These are phyloP conservation scores for Solanum peruvianum DNA, from an alignment of 257 asterid genomes.

Conservation along the genomic window DNA sequence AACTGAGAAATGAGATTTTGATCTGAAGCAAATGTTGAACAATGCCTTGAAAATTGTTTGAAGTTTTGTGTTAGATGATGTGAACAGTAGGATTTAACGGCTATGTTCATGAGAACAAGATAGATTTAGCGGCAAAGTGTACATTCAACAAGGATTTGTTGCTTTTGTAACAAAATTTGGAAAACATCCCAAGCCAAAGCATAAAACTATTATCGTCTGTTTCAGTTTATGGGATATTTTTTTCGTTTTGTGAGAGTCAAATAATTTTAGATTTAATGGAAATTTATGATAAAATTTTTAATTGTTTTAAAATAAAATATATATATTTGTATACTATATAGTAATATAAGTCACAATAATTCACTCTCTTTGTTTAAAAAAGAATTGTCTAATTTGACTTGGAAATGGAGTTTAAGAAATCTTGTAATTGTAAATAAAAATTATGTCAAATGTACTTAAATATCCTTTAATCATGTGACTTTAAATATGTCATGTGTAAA, in stretches of 20 bases:
- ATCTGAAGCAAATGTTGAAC: constrained; percentile 14
- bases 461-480: too few species aligned
- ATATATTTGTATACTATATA: too few species aligned
- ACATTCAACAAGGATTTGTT: not conserved
- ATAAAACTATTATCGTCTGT: too few species aligned
- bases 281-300: fast-evolving
- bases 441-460: too few species aligned
- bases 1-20: constrained; percentile 28
- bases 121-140: not conserved
- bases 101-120: not conserved
- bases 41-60: not conserved
- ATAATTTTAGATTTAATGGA: fast-evolving
- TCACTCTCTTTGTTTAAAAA: fast-evolving
- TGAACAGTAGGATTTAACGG: not conserved
- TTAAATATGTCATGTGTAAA: too few species aligned
- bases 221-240: fast-evolving
- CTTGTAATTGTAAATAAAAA: too few species aligned
- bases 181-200: too few species aligned
- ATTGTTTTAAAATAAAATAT: too few species aligned
- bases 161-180: not conserved
- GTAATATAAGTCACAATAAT: too few species aligned
- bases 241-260: too few species aligned
- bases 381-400: too few species aligned
- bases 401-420: too few species aligned
- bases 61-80: not conserved